Percentiles rank a stretch among this genome's conserved stretches.
Evolutionary conservation across 2,329 filamentous ascomycete species (phyloP).

Genomic region (Hortaea sp.): DNA sequence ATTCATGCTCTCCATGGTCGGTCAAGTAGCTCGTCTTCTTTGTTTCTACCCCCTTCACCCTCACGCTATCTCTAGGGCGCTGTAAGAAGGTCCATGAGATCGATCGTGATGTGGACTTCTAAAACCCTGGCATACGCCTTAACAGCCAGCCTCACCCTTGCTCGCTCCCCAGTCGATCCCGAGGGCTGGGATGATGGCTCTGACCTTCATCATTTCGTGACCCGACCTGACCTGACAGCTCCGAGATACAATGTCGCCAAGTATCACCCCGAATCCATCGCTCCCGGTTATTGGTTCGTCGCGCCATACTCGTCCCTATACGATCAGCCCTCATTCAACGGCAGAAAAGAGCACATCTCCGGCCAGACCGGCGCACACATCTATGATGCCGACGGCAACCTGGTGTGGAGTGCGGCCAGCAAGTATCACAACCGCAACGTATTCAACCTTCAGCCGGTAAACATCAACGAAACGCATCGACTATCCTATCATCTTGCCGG

Average conservation of each 20-base stretch:
- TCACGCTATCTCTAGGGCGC: too few relatives aligned
- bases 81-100: too few relatives aligned
- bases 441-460: not conserved
- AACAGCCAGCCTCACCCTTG: not conserved
- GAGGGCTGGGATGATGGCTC: not conserved
- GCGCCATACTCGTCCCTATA: slow-evolving; percentile 2
- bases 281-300: not conserved
- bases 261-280: not conserved
- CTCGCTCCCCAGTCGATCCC: not conserved
- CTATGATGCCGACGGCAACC: not conserved
- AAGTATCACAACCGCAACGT: not conserved
- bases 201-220: not conserved
- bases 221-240: not conserved
- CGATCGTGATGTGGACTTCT: too few relatives aligned
- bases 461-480: not conserved
- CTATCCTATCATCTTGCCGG: not conserved
- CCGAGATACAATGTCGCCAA: not conserved
- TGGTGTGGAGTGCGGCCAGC: slow-evolving; percentile 2
- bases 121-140: not conserved
- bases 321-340: not conserved
- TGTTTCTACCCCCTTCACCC: too few relatives aligned
- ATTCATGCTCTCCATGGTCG: too few relatives aligned
- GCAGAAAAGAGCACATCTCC: not conserved
- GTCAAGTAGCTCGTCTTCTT: too few relatives aligned
- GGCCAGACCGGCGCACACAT: slow-evolving; percentile 1